Conservation (phyloP, 352 stramenopile species). For the Aphanomyces stellatus region DNA sequence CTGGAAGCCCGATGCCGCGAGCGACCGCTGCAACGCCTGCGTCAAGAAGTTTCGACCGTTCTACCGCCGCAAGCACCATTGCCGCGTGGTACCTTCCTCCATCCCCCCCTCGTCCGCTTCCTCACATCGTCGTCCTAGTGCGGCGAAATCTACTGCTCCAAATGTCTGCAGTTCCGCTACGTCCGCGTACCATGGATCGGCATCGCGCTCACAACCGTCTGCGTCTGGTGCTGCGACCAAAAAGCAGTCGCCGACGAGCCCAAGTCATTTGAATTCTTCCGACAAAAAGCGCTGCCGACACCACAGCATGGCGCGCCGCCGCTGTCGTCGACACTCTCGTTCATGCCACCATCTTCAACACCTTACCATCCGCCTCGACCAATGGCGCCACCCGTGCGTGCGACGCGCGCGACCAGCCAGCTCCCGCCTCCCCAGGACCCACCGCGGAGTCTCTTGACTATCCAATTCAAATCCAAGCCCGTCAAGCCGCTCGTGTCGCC, state of each 20-base stretch:
- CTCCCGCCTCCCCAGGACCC: too few relatives aligned
- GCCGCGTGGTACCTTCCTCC: not conserved
- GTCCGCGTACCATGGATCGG: constrained; percentile 5
- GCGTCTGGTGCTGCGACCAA: constrained; percentile 17
- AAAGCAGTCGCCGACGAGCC: not conserved
- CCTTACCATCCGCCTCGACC: too few relatives aligned
- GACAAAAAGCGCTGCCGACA: too few relatives aligned
- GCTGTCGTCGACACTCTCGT: too few relatives aligned
- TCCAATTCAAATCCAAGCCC: not conserved
- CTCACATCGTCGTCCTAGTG: not conserved
- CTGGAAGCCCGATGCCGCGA: constrained; percentile 6
- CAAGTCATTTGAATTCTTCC: not conserved
- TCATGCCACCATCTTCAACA: too few relatives aligned
- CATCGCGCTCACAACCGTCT: constrained; percentile 1
- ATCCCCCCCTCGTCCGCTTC: not conserved
- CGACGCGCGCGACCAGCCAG: too few relatives aligned
- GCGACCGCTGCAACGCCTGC: constrained; percentile 18
- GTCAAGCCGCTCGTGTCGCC: constrained; percentile 4
- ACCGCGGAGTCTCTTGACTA: too few relatives aligned
- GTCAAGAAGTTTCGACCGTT: constrained; percentile 18
- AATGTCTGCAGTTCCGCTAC: constrained; percentile 16
- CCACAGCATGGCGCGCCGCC: too few relatives aligned
- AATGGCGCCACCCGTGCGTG: too few relatives aligned
- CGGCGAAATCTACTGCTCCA: constrained; percentile 20
- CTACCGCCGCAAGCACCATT: constrained; percentile 18